Evolutionary conservation across 2,329 filamentous ascomycete species (phyloP).

Genomic region (Alternaria sp.): DNA sequence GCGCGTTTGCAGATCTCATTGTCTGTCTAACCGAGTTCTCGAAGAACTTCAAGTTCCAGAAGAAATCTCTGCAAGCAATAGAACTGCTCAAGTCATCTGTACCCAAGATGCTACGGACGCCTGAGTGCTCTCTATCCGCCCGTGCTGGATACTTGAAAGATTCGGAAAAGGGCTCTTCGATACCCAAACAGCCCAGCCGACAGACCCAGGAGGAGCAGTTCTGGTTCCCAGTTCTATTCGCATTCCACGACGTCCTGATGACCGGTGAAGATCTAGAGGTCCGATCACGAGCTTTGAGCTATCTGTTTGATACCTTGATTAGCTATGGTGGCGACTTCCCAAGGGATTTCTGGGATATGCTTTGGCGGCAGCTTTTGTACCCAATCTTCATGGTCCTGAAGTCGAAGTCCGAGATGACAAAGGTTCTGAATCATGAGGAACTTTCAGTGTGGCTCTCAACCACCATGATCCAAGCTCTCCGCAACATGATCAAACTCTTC

Average conservation of each 20-base stretch:
- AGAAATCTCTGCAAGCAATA: slow-evolving; percentile 95
- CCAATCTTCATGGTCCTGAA: slow-evolving; percentile 98
- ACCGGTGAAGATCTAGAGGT: slow-evolving; percentile 98
- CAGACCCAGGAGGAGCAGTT: slow-evolving; percentile 96
- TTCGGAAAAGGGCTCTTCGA: slow-evolving; percentile 58
- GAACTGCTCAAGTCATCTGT: slow-evolving; percentile 94
- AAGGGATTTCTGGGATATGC: slow-evolving; percentile 95
- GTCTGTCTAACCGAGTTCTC: slow-evolving; percentile 98
- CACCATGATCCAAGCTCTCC: slow-evolving; percentile 97
- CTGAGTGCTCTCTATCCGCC: slow-evolving; percentile 89
- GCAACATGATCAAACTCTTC: slow-evolving; percentile 98
- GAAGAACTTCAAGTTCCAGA: slow-evolving; percentile 98
- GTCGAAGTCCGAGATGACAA: slow-evolving; percentile 94
- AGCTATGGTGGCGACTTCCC: slow-evolving; percentile 91
- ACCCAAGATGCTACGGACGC: slow-evolving; percentile 92
- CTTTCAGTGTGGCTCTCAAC: slow-evolving; percentile 98
- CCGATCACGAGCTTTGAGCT: slow-evolving; percentile 84
- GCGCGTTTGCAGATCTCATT: slow-evolving; percentile 93
- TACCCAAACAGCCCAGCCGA: slow-evolving; percentile 71
- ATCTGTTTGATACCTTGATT: slow-evolving; percentile 94
- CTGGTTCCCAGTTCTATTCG: slow-evolving; percentile 98
- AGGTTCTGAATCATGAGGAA: slow-evolving; percentile 94
- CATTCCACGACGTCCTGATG: slow-evolving; percentile 99
- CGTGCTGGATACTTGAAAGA: slow-evolving; percentile 63
- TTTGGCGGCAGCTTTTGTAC: slow-evolving; percentile 96